phyloP scores from a whole-genome alignment of 352 stramenopile species.

The Aphanomyces euteiches region DNA sequence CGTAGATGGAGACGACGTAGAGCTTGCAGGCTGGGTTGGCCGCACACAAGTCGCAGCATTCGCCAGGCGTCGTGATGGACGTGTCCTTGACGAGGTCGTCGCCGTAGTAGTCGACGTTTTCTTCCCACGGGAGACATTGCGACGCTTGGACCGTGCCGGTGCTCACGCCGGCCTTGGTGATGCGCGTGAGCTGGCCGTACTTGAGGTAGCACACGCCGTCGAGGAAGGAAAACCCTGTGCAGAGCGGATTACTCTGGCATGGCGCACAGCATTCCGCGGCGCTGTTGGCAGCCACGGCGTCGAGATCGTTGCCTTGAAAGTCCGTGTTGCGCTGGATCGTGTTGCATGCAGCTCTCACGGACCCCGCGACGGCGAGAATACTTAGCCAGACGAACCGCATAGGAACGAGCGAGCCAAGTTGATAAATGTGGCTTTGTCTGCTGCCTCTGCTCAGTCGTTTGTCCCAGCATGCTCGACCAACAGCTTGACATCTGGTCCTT shows the following conservation, averaged over 20 bases:
- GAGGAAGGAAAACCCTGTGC: too few species aligned
- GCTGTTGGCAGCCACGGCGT: background rate
- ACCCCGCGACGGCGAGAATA: too few species aligned
- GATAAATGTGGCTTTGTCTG: too few species aligned
- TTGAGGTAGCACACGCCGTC: background rate
- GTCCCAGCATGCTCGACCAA: too few species aligned
- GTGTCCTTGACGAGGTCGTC: background rate
- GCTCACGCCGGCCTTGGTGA: background rate
- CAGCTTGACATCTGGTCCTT: too few species aligned
- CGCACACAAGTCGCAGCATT: background rate
- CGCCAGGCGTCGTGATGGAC: background rate
- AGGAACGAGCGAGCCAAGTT: too few species aligned
- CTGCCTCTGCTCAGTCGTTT: too few species aligned
- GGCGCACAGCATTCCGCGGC: background rate
- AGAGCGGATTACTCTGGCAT: too few species aligned
- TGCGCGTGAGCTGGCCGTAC: background rate
- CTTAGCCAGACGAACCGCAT: background rate
- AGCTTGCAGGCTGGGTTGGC: background rate
- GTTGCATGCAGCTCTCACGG: background rate
- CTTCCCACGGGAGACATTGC: background rate
- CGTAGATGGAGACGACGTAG: background rate
- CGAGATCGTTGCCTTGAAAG: background rate
- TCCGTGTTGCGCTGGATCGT: background rate
- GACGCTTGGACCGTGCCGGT: background rate
- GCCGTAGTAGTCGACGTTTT: background rate